Evolutionary conservation across 768 basidiomycete genomes (phyloP).

Genomic region (Sporobolomyces roseus): DNA sequence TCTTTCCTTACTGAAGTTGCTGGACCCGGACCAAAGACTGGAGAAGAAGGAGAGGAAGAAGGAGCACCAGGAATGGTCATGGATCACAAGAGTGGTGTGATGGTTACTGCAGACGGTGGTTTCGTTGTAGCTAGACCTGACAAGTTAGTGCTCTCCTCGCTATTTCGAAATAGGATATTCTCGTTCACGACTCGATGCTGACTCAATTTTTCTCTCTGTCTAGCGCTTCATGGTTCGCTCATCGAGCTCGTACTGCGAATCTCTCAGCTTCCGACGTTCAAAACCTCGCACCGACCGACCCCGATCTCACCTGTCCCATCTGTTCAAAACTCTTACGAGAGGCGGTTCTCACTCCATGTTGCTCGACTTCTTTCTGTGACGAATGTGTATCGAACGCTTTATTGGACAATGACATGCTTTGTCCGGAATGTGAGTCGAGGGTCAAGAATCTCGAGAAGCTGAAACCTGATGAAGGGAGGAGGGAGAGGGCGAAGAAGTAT

Average conservation of each 20-base stretch:
- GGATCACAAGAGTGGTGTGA: conserved; percentile 66
- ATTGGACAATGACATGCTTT: conserved; percentile 89
- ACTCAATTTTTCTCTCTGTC: not conserved
- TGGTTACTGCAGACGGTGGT: conserved; percentile 98
- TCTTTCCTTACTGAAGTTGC: conserved; percentile 97
- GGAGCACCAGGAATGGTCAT: conserved; percentile 37
- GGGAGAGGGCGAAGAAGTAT: conserved; percentile 73
- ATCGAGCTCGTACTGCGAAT: conserved; percentile 64
- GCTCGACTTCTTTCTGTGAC: conserved; percentile 85
- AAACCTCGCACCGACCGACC: conserved; percentile 70
- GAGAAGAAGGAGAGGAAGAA: conserved; percentile 42
- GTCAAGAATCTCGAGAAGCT: conserved; percentile 85
- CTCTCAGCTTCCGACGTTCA: conserved; percentile 84
- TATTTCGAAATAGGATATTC: not conserved
- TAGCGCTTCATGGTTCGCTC: conserved; percentile 93
- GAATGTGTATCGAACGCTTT: conserved; percentile 94
- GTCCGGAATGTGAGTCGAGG: conserved; percentile 83
- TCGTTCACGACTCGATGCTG: not conserved
- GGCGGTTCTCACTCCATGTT: conserved; percentile 93
- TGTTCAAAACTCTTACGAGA: conserved; percentile 91
- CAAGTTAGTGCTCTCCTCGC: conserved; percentile 59
- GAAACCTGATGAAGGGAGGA: conserved; percentile 69
- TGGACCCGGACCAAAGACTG: conserved; percentile 57
- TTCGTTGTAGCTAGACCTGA: conserved; percentile 97
- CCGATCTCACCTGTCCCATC: conserved; percentile 76